Evolutionary conservation across 2,329 filamentous ascomycete species (phyloP).

Genomic region (Verticillium nubilum): DNA sequence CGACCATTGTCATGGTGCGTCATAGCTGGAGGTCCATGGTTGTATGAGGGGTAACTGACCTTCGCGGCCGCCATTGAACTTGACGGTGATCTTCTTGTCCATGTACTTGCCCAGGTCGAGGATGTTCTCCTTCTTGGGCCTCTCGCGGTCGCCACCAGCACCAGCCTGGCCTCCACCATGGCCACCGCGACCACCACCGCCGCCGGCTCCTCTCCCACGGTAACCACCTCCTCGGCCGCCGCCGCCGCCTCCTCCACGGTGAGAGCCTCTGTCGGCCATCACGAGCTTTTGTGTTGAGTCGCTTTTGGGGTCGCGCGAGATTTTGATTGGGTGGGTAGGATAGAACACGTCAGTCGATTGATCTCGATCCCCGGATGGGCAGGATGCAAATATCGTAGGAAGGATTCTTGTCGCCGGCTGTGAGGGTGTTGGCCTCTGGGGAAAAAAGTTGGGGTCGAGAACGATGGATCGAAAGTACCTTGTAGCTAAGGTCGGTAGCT

Average conservation of each 20-base stretch:
- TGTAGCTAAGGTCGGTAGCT: too few relatives aligned
- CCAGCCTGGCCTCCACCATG: slow-evolving; percentile 34
- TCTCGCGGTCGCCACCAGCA: slow-evolving; percentile 47
- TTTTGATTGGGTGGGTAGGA: slow-evolving; percentile 6
- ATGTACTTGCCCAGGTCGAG: slow-evolving; percentile 93
- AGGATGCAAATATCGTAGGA: not conserved
- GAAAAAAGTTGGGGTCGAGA: not conserved
- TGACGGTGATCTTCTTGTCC: slow-evolving; percentile 92
- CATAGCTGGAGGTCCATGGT: not conserved
- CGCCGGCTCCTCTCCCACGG: slow-evolving; percentile 35
- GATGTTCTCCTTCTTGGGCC: slow-evolving; percentile 98
- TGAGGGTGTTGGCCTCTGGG: not conserved
- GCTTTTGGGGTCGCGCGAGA: not conserved
- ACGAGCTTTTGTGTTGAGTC: slow-evolving; percentile 15
- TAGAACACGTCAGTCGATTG: slow-evolving; percentile 2
- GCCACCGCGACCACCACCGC: slow-evolving; percentile 35
- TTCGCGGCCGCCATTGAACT: slow-evolving; percentile 93
- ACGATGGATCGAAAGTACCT: not conserved
- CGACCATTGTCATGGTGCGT: not conserved
- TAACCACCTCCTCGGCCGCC: slow-evolving; percentile 42
- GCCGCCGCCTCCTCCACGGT: slow-evolving; percentile 39
- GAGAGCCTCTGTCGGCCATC: slow-evolving; percentile 47
- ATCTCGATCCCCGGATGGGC: not conserved
- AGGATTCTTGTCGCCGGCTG: not conserved
- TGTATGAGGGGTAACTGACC: slow-evolving; percentile 43